Evolutionary conservation across 2,329 filamentous ascomycete genomes (phyloP), one percentile per base, ranked within the genome.

Genomic region (Penicillium sp.): DNA sequence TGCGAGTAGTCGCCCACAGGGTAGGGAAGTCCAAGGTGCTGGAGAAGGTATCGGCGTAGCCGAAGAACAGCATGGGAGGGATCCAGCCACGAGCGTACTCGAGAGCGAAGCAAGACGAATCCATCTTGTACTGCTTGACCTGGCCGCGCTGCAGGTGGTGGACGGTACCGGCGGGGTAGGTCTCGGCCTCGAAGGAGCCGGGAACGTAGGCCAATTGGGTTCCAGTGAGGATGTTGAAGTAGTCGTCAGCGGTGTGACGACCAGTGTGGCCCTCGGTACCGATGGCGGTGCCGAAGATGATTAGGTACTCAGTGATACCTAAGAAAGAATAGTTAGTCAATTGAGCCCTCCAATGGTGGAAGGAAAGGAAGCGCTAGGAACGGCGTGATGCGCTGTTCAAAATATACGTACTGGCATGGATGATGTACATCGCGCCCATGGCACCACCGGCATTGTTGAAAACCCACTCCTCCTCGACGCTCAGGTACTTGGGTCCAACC

Each of bases 361-460:
- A 24, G 22, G 7, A 4, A 48, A 49, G 21, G 21, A 39, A 3
- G 35, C 35, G 48, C 26, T 50, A 6, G 10, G 11, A 50, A 2
- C 6, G 24, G 16, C 22, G 27, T 4, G 31, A 16, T 9, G 48
- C 45, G 24, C 24, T 26, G 10, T 14, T 29, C 14, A 19, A 3
- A 19, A 33, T 31, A 31, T n/a, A 63, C 86, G 73, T 75, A 89
- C 89, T 93, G 58, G 91, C 90, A 72, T 96, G 91, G 68, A 96
- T 88, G 63, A 96, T 87, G 74, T 91, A 92, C 91, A 96, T 95
- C 69, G 84, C 90, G 55, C 91, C 91, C 91, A 96, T 96, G 52
- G 91, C 91, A 62, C 91, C 91, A 52, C 91, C 91, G 51, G 91
- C 91, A 70, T 96, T 96, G 82, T 96, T 96, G 69, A 96, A 93